Evolutionary conservation across 371 early-diverging fungal species (phyloP).

Genomic region (Mucor plumbeus): DNA sequence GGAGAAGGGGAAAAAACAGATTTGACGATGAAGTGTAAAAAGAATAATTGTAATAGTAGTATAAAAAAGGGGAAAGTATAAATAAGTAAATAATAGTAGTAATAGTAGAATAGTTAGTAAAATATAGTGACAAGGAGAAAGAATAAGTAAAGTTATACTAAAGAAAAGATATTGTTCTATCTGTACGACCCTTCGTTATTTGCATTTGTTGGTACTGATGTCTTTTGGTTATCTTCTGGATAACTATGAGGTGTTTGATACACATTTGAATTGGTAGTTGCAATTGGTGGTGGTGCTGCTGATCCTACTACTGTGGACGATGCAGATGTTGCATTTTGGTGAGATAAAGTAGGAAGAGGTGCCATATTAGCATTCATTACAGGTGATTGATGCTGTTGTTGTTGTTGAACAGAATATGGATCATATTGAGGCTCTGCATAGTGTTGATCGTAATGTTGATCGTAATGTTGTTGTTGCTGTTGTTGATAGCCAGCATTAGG

Average conservation of each 20-base stretch:
- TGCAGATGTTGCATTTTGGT: not conserved
- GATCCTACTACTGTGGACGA: not conserved
- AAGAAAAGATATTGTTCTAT: conserved; percentile 7
- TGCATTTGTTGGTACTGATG: not conserved
- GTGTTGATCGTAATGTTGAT: conserved; percentile 15
- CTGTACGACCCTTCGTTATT: conserved; percentile 4
- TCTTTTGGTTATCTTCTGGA: conserved; percentile 8
- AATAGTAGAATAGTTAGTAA: not conserved
- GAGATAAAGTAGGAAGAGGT: conserved; percentile 4
- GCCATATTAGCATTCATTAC: conserved; percentile 5
- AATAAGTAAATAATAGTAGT: not conserved
- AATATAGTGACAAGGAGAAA: conserved; percentile 5
- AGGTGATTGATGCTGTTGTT: conserved; percentile 10
- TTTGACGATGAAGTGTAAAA: not conserved
- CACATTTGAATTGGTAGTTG: conserved; percentile 12
- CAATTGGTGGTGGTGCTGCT: not conserved
- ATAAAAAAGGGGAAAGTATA: not conserved
- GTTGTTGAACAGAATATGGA: conserved; percentile 13
- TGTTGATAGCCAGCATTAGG: conserved; percentile 17
- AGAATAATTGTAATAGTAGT: conserved; percentile 2
- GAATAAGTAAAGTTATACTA: not conserved
- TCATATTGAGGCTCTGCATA: conserved; percentile 16
- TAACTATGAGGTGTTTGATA: conserved; percentile 27
- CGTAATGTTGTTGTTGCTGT: conserved; percentile 16
- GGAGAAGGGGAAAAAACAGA: not conserved